Conservation (phyloP, 75 land plant species). For the Pinus albicaulis region DNA sequence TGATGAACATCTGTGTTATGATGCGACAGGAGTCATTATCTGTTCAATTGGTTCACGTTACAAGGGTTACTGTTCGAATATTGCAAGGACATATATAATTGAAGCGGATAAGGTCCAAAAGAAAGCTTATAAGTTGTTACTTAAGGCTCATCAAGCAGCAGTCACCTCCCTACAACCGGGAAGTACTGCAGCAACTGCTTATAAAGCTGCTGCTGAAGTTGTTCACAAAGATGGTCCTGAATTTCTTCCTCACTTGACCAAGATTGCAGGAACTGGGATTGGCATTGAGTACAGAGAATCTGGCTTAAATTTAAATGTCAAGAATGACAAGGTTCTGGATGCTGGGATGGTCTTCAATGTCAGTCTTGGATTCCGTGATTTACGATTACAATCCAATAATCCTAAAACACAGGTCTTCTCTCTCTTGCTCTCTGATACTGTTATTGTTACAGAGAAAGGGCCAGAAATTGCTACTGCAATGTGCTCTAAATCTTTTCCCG, state of each 20-base stretch:
- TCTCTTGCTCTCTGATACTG: constrained; percentile 47
- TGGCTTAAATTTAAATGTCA: constrained; percentile 38
- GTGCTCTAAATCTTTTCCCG: constrained; percentile 29
- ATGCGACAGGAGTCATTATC: constrained; percentile 46
- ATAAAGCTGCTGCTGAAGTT: constrained; percentile 36
- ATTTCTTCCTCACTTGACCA: constrained; percentile 37
- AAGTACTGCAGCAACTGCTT: constrained; percentile 28
- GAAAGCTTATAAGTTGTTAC: constrained; percentile 44
- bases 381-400: constrained; percentile 22
- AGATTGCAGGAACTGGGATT: constrained; percentile 52
- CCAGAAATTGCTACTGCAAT: constrained; percentile 33
- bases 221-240: constrained; percentile 37
- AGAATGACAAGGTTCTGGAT: constrained; percentile 42
- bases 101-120: constrained; percentile 37
- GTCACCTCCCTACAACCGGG: constrained; percentile 40
- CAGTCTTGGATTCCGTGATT: constrained; percentile 37
- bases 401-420: constrained; percentile 45
- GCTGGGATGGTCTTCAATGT: constrained; percentile 52
- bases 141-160: constrained; percentile 54
- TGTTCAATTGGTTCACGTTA: constrained; percentile 56
- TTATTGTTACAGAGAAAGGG: constrained; percentile 37
- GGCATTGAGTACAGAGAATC: constrained; percentile 58
- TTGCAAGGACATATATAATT: constrained; percentile 43
- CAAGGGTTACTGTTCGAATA: constrained; percentile 46
- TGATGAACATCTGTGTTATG: constrained; percentile 47